Evolutionary conservation across 768 basidiomycete species (phyloP).

Genomic region (Strobilomyces confusus): DNA sequence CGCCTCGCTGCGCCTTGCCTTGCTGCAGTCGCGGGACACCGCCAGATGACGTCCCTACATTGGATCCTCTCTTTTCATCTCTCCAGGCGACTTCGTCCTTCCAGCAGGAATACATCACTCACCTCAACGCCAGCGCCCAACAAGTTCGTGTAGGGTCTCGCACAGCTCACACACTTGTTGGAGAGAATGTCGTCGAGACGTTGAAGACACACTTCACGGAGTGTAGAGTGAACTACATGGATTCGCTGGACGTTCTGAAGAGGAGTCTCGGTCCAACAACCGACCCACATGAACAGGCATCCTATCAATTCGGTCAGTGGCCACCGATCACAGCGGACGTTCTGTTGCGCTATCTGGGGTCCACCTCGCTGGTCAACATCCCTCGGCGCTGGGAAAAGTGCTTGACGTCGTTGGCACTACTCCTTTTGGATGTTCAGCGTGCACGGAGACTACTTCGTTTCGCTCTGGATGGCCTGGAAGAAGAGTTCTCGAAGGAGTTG

Average conservation of each 20-base stretch:
- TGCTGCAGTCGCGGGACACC: neutral
- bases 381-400: neutral
- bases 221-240: neutral
- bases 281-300: neutral
- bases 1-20: neutral
- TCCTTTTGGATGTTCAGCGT: neutral
- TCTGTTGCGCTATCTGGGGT: neutral
- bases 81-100: neutral
- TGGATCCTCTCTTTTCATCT: neutral
- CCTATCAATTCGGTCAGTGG: neutral
- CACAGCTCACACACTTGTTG: neutral
- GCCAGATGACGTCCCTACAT: neutral
- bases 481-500: neutral
- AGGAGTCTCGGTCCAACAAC: neutral
- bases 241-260: neutral
- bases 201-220: neutral
- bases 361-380: neutral
- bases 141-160: neutral
- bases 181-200: neutral
- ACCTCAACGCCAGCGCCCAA: neutral
- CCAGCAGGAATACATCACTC: neutral
- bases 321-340: neutral
- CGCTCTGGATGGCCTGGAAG: neutral
- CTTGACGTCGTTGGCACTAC: neutral
- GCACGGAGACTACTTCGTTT: neutral